Base-by-base conservation (phyloP, 2,329 filamentous ascomycete species). In the Scytalidium sp. region DNA sequence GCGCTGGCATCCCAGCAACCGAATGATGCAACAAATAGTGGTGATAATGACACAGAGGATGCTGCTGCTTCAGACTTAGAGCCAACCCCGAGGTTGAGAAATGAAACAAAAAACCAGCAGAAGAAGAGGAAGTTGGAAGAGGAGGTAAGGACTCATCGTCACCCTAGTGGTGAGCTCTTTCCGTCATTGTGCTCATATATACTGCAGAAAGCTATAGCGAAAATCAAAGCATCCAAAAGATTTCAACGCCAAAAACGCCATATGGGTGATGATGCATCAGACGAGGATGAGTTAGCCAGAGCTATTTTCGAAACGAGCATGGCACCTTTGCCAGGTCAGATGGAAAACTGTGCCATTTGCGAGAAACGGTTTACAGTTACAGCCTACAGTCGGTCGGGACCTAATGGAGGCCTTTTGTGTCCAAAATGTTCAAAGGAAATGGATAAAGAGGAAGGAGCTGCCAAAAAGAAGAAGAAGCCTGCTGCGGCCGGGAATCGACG, bases 361-460 rank as follows among this genome's bases (percentile, higher is more conserved):
- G 78, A 80, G 41, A 96, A 94, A 66, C 84, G 91, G 32, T 97
- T 97, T 64, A 96, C 90, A 0, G 92, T 97, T 41, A 97, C 93
- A 0, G 80, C 90, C 1, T 97, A 97, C 70, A 91, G 87, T 54
- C 87, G 90, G 56, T 80, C 85, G 22, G 90, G 88, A 0, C 87
- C 89, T 1, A 77, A 87, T n/a, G 92, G 92, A 3, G 90, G 90
- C 15, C 74, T 97, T n/a, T 75, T 97, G 2, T 97, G 93, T 64
- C 77, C 78, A 3, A 83, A 88, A 19, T 97, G 93, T 62, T 87
- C 89, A 19, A 91, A 87, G 60, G 81, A 89, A 54, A 68, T 88
- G 45, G 80, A 80, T 39, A 85, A 88, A 54, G 81, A 86, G 20
- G 76, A 81, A 50, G 85, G 87, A 52, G 71, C 75, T 19, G 71